These are phyloP conservation scores for Singerocomus inundabilis DNA, from an alignment of 1,284 basidiomycete species.

Conservation along the genomic window DNA sequence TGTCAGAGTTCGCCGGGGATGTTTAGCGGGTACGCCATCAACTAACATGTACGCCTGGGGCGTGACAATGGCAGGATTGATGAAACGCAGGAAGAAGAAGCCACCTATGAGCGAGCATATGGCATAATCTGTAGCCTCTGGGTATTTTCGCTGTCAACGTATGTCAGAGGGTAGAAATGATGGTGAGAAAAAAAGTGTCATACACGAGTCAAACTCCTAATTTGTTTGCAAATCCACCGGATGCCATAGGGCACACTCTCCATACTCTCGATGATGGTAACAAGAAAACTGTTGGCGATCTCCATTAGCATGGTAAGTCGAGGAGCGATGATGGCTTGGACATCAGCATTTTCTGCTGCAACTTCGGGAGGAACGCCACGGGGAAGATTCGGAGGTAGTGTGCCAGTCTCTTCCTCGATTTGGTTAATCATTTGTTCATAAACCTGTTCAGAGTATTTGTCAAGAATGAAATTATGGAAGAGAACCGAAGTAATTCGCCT, in stretches of 20 bases:
- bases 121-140: slow-evolving; percentile 95
- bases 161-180: slow-evolving; percentile 12
- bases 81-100: slow-evolving; percentile 99
- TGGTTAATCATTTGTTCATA: slow-evolving; percentile 99
- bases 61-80: slow-evolving; percentile 99
- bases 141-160: slow-evolving; percentile 84
- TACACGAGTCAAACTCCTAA: slow-evolving; percentile 91
- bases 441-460: slow-evolving; percentile 48
- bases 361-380: slow-evolving; percentile 90
- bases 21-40: slow-evolving; percentile 95
- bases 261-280: slow-evolving; percentile 98
- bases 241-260: slow-evolving; percentile 98
- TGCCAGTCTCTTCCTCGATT: slow-evolving; percentile 95
- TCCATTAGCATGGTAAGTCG: slow-evolving; percentile 98
- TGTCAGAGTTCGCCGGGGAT: slow-evolving; percentile 93
- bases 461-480: background rate
- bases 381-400: slow-evolving; percentile 85
- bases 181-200: slow-evolving; percentile 27
- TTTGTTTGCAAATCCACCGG: slow-evolving; percentile 99
- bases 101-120: slow-evolving; percentile 98
- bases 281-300: slow-evolving; percentile 94
- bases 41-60: slow-evolving; percentile 99
- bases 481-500: slow-evolving; percentile 58
- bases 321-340: slow-evolving; percentile 96
- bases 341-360: slow-evolving; percentile 91